Base-by-base conservation (phyloP, 192 early-diverging fungal genomes). In the Fimicolochytrium jonesii region DNA sequence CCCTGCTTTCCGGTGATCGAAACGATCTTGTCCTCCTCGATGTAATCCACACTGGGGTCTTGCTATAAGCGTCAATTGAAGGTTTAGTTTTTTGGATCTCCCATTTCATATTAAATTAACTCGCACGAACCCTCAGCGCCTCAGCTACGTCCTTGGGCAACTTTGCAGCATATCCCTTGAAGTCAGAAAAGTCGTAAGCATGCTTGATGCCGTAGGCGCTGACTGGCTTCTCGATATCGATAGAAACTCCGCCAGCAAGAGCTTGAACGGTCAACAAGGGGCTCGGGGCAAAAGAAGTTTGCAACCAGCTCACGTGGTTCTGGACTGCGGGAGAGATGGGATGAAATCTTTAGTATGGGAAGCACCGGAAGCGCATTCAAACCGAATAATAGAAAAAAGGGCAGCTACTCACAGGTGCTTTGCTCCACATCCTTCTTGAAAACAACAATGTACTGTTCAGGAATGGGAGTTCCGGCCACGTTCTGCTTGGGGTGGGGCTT, bases 1-100 rank as follows among this genome's bases (percentile, higher is more conserved):
- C 60, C 49, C 60, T 62, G 47, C 31, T n/a, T 39, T 23, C 2
- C 47, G n/a, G 50, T 34, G 48, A 62, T 25, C 17, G 60, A 34
- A n/a, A 76, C 73, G 48, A 68, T 64, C 2, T 60, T 39, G 61
- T 79, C 77, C 58, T 64, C 66, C 55, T 76, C 73, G 20, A 79
- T 46, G 42, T 66, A 32, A 6, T 56, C 71, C 0, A 79, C 77
- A 18, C 70, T 56, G 32, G 53, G 32, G 44, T 37, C 15, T 26
- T 26, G 30, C 66, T 60, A 54, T 36, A 52, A 44, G 56, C 56
- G n/a, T n/a, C n/a, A n/a, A n/a, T n/a, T n/a, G n/a, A n/a, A n/a
- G n/a, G n/a, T n/a, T n/a, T n/a, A n/a, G n/a, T n/a, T n/a, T n/a
- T n/a, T n/a, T n/a, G n/a, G n/a, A n/a, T n/a, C n/a, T n/a, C n/a